phyloP scores from a whole-genome alignment of 768 basidiomycete genomes.

The Mrakia gelida region DNA sequence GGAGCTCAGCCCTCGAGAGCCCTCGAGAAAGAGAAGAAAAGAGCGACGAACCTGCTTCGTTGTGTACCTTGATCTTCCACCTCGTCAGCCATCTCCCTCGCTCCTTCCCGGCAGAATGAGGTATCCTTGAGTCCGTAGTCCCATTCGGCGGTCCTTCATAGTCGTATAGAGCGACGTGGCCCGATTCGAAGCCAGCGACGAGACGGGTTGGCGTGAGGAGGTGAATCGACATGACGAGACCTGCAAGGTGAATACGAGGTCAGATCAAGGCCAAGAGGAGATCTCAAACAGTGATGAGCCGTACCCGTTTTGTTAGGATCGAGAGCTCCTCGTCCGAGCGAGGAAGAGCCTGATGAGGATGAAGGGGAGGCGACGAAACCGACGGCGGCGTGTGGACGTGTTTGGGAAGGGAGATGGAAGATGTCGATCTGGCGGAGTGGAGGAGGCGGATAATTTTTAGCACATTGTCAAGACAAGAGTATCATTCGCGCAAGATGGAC shows the following conservation, averaged over 20 bases:
- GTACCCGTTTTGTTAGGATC: constrained; percentile 60
- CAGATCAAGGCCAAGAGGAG: neutral
- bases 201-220: constrained; percentile 55
- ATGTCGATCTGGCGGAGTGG: constrained; percentile 65
- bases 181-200: constrained; percentile 78
- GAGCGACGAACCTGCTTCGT: constrained; percentile 45
- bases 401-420: constrained; percentile 66
- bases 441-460: neutral
- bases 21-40: neutral
- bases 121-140: constrained; percentile 30
- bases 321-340: constrained; percentile 39
- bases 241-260: constrained; percentile 45
- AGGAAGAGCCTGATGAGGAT: constrained; percentile 31
- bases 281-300: too few relatives aligned
- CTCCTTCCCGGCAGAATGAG: constrained; percentile 26
- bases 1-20: neutral
- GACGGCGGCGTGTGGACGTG: constrained; percentile 77
- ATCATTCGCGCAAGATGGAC: neutral
- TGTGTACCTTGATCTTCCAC: constrained; percentile 45
- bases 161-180: constrained; percentile 62
- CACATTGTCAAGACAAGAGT: neutral
- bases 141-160: constrained; percentile 15
- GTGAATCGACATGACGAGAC: constrained; percentile 85
- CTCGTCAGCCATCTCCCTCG: constrained; percentile 40
- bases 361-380: constrained; percentile 52